Percentiles rank a stretch among this genome's conserved stretches.
Evolutionary conservation across 1,284 basidiomycete genomes (phyloP).

Genomic region (Ceratobasidium papillatum): DNA sequence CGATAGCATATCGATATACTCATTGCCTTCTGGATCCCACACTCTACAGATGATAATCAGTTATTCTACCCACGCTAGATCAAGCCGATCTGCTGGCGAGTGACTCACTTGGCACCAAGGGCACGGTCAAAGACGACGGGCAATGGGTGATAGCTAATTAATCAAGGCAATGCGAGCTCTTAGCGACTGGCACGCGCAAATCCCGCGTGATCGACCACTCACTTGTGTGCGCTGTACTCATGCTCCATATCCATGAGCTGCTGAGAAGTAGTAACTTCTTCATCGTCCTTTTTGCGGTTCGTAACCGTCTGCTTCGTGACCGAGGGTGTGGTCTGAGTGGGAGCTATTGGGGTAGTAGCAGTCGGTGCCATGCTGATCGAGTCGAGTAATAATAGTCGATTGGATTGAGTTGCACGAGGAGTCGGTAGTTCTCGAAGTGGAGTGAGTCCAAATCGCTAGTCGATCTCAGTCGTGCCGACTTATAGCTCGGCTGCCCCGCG

Average conservation of each 20-base stretch:
- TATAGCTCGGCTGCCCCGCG: conserved; percentile 15
- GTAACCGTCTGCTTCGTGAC: conserved; percentile 18
- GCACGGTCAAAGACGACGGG: conserved; percentile 94
- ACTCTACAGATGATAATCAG: conserved; percentile 62
- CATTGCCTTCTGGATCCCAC: conserved; percentile 94
- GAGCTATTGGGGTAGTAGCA: conserved; percentile 14
- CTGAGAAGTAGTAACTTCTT: conserved; percentile 20
- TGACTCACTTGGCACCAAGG: conserved; percentile 82
- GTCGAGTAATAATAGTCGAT: background rate
- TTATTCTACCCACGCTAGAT: background rate
- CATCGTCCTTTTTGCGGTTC: conserved; percentile 40
- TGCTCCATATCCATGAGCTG: conserved; percentile 76
- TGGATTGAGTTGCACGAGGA: conserved; percentile 5
- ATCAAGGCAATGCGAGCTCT: conserved; percentile 53
- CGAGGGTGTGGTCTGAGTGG: background rate
- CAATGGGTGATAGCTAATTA: conserved; percentile 90
- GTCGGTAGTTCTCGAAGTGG: conserved; percentile 26
- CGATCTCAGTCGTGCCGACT: background rate
- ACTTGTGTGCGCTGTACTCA: conserved; percentile 89
- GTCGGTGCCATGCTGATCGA: conserved; percentile 29
- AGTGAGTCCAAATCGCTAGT: conserved; percentile 20
- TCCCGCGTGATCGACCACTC: conserved; percentile 54
- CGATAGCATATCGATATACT: conserved; percentile 95
- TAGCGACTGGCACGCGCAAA: conserved; percentile 43
- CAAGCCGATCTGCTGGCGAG: background rate